Conservation (phyloP, 495 filamentous ascomycete species). For the Trichoderma virens region DNA sequence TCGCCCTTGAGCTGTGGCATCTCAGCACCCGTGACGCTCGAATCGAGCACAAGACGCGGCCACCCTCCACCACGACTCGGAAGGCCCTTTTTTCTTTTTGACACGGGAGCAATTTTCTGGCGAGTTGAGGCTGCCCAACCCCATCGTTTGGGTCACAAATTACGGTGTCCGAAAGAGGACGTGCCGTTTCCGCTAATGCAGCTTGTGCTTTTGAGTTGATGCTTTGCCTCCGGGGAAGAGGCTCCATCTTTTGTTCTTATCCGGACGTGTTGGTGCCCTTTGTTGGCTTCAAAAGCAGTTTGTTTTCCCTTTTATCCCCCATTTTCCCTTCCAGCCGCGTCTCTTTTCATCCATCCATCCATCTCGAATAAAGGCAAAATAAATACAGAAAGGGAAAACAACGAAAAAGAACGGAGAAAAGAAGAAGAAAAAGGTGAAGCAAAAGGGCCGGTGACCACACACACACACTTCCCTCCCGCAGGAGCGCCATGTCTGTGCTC, state of each 20-base stretch:
- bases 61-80: neutral
- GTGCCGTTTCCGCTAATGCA: neutral
- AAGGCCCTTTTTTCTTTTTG: neutral
- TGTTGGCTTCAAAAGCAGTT: too few relatives aligned
- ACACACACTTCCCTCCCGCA: too few relatives aligned
- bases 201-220: neutral
- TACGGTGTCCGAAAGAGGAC: neutral
- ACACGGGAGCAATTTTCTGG: neutral
- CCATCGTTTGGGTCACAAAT: neutral
- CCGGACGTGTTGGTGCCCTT: too few relatives aligned
- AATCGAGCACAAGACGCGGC: neutral
- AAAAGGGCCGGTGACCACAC: neutral
- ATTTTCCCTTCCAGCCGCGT: too few relatives aligned
- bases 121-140: neutral
- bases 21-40: conserved; percentile 1
- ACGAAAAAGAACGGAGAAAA: too few relatives aligned
- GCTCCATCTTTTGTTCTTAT: too few relatives aligned
- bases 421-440: too few relatives aligned
- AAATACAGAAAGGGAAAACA: too few relatives aligned
- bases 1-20: neutral
- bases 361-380: too few relatives aligned
- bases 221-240: too few relatives aligned
- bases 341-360: too few relatives aligned
- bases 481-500: neutral
- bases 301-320: too few relatives aligned